phyloP scores from a whole-genome alignment of 2,329 filamentous ascomycete genomes.

The Helotiales sp. region DNA sequence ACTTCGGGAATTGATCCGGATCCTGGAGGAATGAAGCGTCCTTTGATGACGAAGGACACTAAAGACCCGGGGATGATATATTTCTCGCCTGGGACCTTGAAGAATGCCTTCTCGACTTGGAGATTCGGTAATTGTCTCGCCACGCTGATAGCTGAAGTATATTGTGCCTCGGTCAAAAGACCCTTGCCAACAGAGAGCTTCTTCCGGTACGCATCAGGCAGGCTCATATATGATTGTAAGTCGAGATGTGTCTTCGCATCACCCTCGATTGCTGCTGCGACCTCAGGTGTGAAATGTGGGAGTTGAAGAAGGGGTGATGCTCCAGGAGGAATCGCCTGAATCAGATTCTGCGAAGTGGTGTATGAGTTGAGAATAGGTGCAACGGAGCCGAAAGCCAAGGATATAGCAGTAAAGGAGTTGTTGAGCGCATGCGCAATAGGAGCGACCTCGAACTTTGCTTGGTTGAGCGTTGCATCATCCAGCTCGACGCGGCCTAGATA shows the following conservation, averaged over 20 bases:
- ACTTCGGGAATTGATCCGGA: conserved; percentile 72
- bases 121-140: conserved; percentile 83
- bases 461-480: conserved; percentile 73
- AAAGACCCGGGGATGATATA: conserved; percentile 90
- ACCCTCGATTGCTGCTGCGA: conserved; percentile 69
- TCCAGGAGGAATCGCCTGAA: conserved; percentile 84
- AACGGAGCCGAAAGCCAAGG: conserved; percentile 84
- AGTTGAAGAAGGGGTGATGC: conserved; percentile 89
- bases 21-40: conserved; percentile 87
- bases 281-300: conserved; percentile 74
- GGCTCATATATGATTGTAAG: conserved; percentile 85
- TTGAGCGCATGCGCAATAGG: conserved; percentile 84
- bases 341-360: conserved; percentile 78
- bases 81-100: conserved; percentile 96
- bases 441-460: conserved; percentile 85
- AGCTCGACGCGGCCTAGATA: conserved; percentile 89
- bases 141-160: conserved; percentile 71
- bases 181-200: conserved; percentile 68
- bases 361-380: conserved; percentile 80
- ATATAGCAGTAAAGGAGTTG: conserved; percentile 82
- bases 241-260: conserved; percentile 73
- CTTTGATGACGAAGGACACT: conserved; percentile 93
- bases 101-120: conserved; percentile 88
- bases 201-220: conserved; percentile 73
- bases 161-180: conserved; percentile 74